Base-by-base conservation (phyloP, 1,139 yeast genomes). In the Geotrichum australiense region DNA sequence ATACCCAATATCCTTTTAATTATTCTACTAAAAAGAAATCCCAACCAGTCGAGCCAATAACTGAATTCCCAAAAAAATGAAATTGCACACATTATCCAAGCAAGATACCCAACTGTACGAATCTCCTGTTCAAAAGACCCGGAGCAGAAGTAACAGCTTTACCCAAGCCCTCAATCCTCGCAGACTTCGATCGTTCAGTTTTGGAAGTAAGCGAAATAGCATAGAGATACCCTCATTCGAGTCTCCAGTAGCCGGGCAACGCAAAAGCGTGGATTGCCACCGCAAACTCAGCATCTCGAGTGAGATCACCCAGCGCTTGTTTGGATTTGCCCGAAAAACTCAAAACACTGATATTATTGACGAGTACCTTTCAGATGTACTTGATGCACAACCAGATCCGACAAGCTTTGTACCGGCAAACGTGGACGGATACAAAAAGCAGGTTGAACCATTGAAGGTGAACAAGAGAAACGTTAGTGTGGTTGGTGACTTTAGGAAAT, bases 131-230 rank as follows among this genome's bases (percentile, higher is more conserved):
- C n/a, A n/a, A n/a, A n/a, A n/a, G n/a, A n/a, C n/a, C n/a, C n/a
- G n/a, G n/a, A 5, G 6, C 21, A 29, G 32, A 29, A 15, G 20
- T 15, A 29, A 29, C 32, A 29, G 32, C 18, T 15, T 29, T n/a
- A 29, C 32, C n/a, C 32, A 29, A 18, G 32, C 32, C n/a, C n/a
- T 29, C 4, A 14, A 18, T 15, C 32, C 32, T 5, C 32, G 32
- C 19, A 11, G 32, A 5, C 18, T 29, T 5, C 18, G 32, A 15
- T 8, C 15, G 14, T 10, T 10, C 5, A 29, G 32, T 18, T 8
- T 29, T 18, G 20, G 12, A 7, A 8, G 14, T 14, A 27, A 27
- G 30, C 8, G 30, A 27, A 27, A 27, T 12, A 27, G 30, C 12
- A n/a, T 27, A 14, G 30, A 27, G n/a, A n/a, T n/a, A n/a, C n/a